These are phyloP conservation scores for Acer negundo DNA, from an alignment of 345 rosid species.

Conservation along the genomic window DNA sequence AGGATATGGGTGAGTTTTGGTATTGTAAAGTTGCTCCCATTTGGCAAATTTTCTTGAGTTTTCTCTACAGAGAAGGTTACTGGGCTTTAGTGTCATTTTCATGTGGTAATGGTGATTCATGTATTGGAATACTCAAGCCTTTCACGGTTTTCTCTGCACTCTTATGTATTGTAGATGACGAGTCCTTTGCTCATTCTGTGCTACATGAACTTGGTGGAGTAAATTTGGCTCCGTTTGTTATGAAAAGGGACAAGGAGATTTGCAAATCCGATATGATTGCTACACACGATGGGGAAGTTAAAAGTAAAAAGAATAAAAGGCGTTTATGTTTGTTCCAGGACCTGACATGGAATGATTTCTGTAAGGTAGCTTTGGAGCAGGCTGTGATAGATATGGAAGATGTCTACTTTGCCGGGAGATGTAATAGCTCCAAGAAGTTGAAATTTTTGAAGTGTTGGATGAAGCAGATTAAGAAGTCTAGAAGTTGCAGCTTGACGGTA, in stretches of 20 bases:
- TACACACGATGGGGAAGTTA: conserved; percentile 20
- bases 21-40: conserved; percentile 47
- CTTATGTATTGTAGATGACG: conserved; percentile 41
- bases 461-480: conserved; percentile 65
- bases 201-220: conserved; percentile 18
- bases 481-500: conserved; percentile 30
- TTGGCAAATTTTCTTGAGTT: conserved; percentile 77
- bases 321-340: conserved; percentile 39
- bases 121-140: conserved; percentile 74
- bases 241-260: conserved; percentile 19
- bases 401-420: conserved; percentile 49
- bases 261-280: conserved; percentile 16
- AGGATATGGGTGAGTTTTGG: conserved; percentile 51
- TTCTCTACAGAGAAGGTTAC: conserved; percentile 67
- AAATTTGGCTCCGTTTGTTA: conserved; percentile 15
- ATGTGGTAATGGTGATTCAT: conserved; percentile 37
- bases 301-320: conserved; percentile 44
- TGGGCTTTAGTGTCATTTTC: conserved; percentile 66
- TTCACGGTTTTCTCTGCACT: conserved; percentile 68
- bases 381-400: conserved; percentile 60
- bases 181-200: conserved; percentile 19
- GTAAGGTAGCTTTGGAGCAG: conserved; percentile 50
- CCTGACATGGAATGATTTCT: conserved; percentile 61
- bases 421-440: conserved; percentile 62
- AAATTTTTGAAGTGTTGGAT: conserved; percentile 94